Evolutionary conservation across 116 monocot species (phyloP).

Genomic region (Cymodocea nodosa): DNA sequence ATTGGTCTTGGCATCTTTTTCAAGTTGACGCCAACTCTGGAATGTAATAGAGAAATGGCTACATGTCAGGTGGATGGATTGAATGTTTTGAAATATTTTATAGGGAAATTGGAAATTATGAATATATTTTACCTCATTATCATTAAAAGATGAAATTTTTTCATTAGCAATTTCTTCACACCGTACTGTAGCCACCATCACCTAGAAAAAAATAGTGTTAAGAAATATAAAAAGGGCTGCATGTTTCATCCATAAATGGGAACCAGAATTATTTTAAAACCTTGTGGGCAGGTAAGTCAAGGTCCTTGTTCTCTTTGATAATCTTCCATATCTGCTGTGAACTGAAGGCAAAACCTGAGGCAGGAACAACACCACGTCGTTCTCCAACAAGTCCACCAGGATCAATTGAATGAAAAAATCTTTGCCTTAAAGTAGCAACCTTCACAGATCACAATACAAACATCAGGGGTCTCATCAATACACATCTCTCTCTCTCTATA

Average conservation of each 20-base stretch:
- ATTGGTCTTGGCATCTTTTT: slow-evolving; percentile 56
- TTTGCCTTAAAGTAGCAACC: slow-evolving; percentile 71
- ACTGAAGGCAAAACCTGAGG: slow-evolving; percentile 92
- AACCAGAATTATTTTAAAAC: slow-evolving; percentile 13
- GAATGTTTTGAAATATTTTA: no score
- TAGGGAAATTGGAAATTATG: neutral
- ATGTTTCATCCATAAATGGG: no score
- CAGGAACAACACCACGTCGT: slow-evolving; percentile 84
- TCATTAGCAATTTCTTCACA: slow-evolving; percentile 99
- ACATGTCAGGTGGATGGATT: neutral
- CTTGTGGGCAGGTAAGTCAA: slow-evolving; percentile 94
- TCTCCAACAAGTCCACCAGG: slow-evolving; percentile 98
- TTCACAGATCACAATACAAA: slow-evolving; percentile 4
- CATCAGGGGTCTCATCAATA: no score
- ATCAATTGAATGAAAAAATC: slow-evolving; percentile 81
- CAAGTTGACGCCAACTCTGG: slow-evolving; percentile 76
- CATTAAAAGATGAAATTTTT: slow-evolving; percentile 51
- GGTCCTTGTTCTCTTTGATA: slow-evolving; percentile 93
- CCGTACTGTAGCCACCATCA: slow-evolving; percentile 98
- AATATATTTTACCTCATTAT: slow-evolving; percentile 40
- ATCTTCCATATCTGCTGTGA: slow-evolving; percentile 91
- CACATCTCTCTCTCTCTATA: no score
- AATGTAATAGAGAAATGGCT: neutral
- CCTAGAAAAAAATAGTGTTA: slow-evolving; percentile 21
- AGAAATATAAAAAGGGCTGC: neutral